These are phyloP conservation scores for Gnetum montanum DNA, from an alignment of 75 land plant genomes.

Conservation along the genomic window DNA sequence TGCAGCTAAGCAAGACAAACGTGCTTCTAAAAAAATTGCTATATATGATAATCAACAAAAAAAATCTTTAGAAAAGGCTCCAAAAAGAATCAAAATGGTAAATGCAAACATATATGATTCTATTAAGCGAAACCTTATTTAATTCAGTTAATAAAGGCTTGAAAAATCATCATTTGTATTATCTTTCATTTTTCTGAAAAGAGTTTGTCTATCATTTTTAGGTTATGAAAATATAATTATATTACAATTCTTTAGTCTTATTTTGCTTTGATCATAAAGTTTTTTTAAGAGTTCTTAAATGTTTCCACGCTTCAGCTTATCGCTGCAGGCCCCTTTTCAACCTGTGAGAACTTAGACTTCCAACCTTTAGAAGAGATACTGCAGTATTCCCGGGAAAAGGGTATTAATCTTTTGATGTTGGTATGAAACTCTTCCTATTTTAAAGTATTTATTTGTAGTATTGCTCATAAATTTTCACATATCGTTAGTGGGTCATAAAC, in stretches of 20 bases:
- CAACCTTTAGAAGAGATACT: conserved; percentile 82
- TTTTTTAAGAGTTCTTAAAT: not conserved
- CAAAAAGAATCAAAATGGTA: conserved; percentile 40
- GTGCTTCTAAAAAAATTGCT: conserved; percentile 55
- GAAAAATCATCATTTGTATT: too few species aligned
- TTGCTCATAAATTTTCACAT: too few species aligned
- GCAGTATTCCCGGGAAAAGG: conserved; percentile 60
- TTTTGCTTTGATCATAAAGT: not conserved
- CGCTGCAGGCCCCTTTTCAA: conserved; percentile 90
- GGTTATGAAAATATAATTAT: too few species aligned
- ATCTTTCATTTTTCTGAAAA: too few species aligned
- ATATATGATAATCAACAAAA: conserved; percentile 18
- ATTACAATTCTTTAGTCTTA: not conserved
- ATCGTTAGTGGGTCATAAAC: too few species aligned
- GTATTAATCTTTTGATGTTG: conserved; percentile 64
- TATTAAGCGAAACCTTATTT: too few species aligned
- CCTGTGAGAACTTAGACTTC: conserved; percentile 79
- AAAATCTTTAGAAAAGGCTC: not conserved
- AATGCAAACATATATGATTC: too few species aligned
- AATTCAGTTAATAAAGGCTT: too few species aligned
- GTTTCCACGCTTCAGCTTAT: conserved; percentile 38
- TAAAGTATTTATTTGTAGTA: too few species aligned
- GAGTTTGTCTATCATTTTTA: too few species aligned
- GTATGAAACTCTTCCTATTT: too few species aligned
- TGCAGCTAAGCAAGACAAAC: conserved; percentile 17